These are phyloP conservation scores for Leccinum variicolor DNA, from an alignment of 768 basidiomycete genomes.

Conservation along the genomic window DNA sequence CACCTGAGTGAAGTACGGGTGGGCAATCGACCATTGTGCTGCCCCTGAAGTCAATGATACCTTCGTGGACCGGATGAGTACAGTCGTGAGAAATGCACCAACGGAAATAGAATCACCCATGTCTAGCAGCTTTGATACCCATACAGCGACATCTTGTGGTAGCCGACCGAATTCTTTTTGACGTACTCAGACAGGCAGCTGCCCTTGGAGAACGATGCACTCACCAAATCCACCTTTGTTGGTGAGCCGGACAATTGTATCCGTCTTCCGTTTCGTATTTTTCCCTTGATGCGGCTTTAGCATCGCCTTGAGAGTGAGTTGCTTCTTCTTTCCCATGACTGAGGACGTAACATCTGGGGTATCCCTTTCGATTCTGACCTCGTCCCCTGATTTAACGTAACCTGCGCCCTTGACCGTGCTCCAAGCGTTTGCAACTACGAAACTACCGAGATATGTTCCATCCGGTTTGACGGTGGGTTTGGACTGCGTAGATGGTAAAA, in stretches of 20 bases:
- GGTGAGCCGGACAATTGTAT: conserved; percentile 64
- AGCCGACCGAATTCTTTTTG: conserved; percentile 74
- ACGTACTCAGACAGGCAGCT: neutral
- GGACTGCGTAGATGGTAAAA: conserved; percentile 30
- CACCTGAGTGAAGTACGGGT: conserved; percentile 64
- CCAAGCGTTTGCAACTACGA: conserved; percentile 73
- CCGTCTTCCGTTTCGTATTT: conserved; percentile 46
- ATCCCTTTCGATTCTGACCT: conserved; percentile 57
- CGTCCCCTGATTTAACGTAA: conserved; percentile 65
- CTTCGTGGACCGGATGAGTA: conserved; percentile 32
- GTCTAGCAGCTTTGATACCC: conserved; percentile 75
- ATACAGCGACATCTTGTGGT: conserved; percentile 63
- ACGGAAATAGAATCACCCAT: conserved; percentile 40
- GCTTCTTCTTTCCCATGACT: conserved; percentile 49
- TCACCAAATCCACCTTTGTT: conserved; percentile 65
- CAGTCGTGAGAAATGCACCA: neutral
- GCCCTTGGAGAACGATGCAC: conserved; percentile 6
- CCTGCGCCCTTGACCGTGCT: conserved; percentile 73
- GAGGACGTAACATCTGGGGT: conserved; percentile 29
- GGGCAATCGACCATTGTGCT: conserved; percentile 80
- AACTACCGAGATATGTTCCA: conserved; percentile 58
- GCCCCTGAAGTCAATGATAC: conserved; percentile 61
- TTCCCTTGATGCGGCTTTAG: conserved; percentile 54
- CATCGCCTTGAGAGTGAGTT: conserved; percentile 64
- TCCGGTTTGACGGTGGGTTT: conserved; percentile 19